phyloP scores from a whole-genome alignment of 2,329 filamentous ascomycete genomes.

The Fusarium xyrophilum region DNA sequence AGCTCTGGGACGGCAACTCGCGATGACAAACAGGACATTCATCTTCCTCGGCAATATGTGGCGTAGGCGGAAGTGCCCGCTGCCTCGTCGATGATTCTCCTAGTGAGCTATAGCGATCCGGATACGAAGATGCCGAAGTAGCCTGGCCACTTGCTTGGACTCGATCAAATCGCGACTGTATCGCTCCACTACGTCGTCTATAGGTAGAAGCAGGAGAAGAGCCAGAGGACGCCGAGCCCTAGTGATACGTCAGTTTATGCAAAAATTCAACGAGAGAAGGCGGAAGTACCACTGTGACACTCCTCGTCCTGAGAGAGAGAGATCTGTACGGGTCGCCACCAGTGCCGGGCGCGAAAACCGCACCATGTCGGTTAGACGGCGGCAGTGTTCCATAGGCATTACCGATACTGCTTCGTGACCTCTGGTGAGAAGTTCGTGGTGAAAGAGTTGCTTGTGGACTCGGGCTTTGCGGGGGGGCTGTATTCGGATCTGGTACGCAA shows the following conservation, averaged over 20 bases:
- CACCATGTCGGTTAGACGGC: slow-evolving; percentile 45
- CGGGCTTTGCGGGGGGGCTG: slow-evolving; percentile 58
- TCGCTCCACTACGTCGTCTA: slow-evolving; percentile 42
- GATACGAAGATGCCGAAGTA: slow-evolving; percentile 44
- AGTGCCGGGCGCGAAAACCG: slow-evolving; percentile 47
- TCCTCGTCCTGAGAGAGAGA: slow-evolving; percentile 49
- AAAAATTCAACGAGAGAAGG: background rate
- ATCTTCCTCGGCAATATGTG: slow-evolving; percentile 72
- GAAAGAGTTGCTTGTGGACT: slow-evolving; percentile 45
- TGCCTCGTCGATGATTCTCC: slow-evolving; percentile 48
- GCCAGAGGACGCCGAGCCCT: slow-evolving; percentile 30
- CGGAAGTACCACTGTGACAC: slow-evolving; percentile 58
- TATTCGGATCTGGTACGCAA: slow-evolving; percentile 68
- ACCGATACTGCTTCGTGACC: slow-evolving; percentile 56
- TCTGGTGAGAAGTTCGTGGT: slow-evolving; percentile 50
- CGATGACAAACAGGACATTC: slow-evolving; percentile 79
- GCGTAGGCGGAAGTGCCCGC: slow-evolving; percentile 52
- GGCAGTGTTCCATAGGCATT: slow-evolving; percentile 43
- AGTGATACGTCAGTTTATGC: slow-evolving; percentile 7
- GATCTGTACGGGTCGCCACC: slow-evolving; percentile 48
- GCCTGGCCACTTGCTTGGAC: slow-evolving; percentile 49
- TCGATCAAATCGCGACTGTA: slow-evolving; percentile 49
- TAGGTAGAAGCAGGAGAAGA: slow-evolving; percentile 41
- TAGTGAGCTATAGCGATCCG: slow-evolving; percentile 44
- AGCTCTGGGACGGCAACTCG: slow-evolving; percentile 67